Evolutionary conservation across 2,329 filamentous ascomycete species (phyloP), one percentile per base, ranked within the genome.

Genomic region (Ophiocordyceps camponoti-saundersi): DNA sequence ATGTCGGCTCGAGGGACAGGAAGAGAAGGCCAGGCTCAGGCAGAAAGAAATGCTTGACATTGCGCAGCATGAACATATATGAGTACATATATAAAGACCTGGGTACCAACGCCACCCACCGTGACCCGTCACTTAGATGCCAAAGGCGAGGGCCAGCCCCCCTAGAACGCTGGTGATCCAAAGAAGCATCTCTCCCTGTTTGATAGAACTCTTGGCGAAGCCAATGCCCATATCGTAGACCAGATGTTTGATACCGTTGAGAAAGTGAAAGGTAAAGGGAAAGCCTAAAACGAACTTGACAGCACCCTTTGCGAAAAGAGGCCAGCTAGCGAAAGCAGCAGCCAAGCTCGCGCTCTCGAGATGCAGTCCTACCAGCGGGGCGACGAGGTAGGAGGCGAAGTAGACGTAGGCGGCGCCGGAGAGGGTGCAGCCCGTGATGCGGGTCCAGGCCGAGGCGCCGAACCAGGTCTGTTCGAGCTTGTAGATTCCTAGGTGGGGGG

Each of bases 401-500:
- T 86, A 95, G 61, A 78, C 65, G 74, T 95, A 95, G 52, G 94
- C 73, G 45, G 71, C 66, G 53, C 82, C 85, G 50, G 80, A 81
- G 54, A 93, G 73, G 50, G 73, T 65, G 59, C 73, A 67, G 57
- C 86, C 89, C n/a, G 86, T 90, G 68, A 95, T 79, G 59, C 89
- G 87, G 70, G 88, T 85, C 66, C 85, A 73, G 54, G 74, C 72
- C 48, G 71, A 79, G 56, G 79, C 80, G 55, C 74, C 73, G 65
- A 85, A 81, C 82, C 81, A 95, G 56, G 86, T 92, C 68, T 95
- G 84, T 65, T 86, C 79, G 50, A 82, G 77, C 64, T 79, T 75
- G 79, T 95, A 95, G 75, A 93, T 89, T 59, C 68, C 63, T 52
- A 95, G 77, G 62, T 95, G 88, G 47, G 89, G 89, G 43, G 86